A percentile compares a stretch with the other conserved stretches of the same genome.
phyloP scores from a whole-genome alignment of 306 rosid species.

The Hippophae tibetana region DNA sequence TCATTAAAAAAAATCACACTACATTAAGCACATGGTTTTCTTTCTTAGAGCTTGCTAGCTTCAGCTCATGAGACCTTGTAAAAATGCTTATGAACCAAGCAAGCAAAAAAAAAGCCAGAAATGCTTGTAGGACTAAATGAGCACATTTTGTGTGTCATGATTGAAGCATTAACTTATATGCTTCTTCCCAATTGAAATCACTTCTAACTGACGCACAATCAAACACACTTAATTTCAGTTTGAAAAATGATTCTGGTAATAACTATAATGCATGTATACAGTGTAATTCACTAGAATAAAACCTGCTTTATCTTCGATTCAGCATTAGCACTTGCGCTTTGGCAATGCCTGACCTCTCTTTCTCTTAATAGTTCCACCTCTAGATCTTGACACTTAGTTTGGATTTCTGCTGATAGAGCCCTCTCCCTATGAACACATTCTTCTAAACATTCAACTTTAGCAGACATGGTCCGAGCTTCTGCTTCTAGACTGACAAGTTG shows the following conservation, averaged over 20 bases:
- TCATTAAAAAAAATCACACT: conserved; percentile 17
- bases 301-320: conserved; percentile 82
- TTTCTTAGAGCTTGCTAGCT: not conserved
- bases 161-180: no score
- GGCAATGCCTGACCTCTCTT: conserved; percentile 36
- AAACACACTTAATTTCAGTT: not conserved
- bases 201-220: no score
- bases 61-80: no score
- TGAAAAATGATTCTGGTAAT: conserved; percentile 3
- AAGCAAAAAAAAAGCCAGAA: no score
- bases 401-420: conserved; percentile 37
- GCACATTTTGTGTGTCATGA: no score
- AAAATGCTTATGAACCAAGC: no score
- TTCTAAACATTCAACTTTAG: conserved; percentile 44
- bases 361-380: conserved; percentile 51
- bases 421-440: conserved; percentile 50
- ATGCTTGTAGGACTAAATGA: no score
- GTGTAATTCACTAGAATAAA: conserved; percentile 16
- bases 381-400: conserved; percentile 37
- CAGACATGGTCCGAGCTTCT: conserved; percentile 46
- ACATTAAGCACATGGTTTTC: not conserved
- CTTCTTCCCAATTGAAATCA: no score
- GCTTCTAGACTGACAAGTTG: conserved; percentile 54
- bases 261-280: not conserved
- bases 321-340: conserved; percentile 30